Conservation (phyloP, 305 asterid genomes). For the Striga hermonthica region DNA sequence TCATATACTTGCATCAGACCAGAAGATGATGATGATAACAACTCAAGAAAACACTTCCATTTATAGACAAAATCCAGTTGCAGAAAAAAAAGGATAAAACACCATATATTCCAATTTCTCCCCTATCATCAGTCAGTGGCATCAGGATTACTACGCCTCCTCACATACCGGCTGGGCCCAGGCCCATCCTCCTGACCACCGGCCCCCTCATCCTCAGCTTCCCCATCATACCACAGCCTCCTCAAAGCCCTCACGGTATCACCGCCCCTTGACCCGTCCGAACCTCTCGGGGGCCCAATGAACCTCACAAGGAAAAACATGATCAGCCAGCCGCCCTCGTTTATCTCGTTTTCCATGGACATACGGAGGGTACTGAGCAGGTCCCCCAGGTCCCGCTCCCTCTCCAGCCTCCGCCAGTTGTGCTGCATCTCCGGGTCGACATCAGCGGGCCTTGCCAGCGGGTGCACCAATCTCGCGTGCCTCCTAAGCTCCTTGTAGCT, state of each 20-base stretch:
- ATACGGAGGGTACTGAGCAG: conserved; percentile 69
- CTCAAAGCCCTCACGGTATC: conserved; percentile 39
- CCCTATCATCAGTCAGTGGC: not conserved
- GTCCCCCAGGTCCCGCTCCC: conserved; percentile 77
- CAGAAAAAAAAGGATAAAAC: too few species aligned
- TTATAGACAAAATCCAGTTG: too few species aligned
- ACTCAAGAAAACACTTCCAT: too few species aligned
- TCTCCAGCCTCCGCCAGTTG: conserved; percentile 77
- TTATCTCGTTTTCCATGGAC: conserved; percentile 65
- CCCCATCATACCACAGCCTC: conserved; percentile 57
- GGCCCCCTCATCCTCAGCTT: conserved; percentile 44
- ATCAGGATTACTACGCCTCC: conserved; percentile 37
- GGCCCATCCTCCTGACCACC: too few species aligned
- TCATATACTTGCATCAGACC: too few species aligned
- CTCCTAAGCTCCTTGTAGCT: conserved; percentile 67
- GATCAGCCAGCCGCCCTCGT: conserved; percentile 70
- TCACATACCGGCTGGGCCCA: conserved; percentile 37
- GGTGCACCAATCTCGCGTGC: conserved; percentile 80
- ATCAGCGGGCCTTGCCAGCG: conserved; percentile 72
- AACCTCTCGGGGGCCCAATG: conserved; percentile 48
- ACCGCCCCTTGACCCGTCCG: conserved; percentile 49
- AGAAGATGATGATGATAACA: too few species aligned
- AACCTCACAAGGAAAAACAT: conserved; percentile 67
- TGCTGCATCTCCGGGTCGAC: conserved; percentile 83
- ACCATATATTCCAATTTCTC: too few species aligned